Conservation (phyloP, 192 early-diverging fungal genomes). For the Rhizophagus sp. region DNA sequence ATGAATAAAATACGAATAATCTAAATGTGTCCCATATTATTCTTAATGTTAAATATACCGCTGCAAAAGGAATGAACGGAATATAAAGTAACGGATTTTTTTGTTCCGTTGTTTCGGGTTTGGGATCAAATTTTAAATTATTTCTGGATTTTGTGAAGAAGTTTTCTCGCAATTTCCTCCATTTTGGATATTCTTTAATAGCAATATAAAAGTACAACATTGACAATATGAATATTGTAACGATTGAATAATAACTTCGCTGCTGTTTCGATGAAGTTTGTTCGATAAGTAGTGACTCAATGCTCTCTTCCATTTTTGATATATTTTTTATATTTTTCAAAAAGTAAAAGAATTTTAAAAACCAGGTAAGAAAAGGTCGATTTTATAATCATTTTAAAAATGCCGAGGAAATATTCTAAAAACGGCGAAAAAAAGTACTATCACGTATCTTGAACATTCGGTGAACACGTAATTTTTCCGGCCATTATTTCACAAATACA, state of each 20-base stretch:
- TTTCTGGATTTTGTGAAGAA: background rate
- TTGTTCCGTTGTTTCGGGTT: background rate
- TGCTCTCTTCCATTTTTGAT: background rate
- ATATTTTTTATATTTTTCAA: background rate
- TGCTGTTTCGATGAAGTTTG: background rate
- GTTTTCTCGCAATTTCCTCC: background rate
- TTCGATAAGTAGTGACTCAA: background rate
- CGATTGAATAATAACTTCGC: background rate
- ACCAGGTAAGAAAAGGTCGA: too few species aligned
- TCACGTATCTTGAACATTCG: too few species aligned
- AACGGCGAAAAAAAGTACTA: too few species aligned
- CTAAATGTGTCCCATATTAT: conserved; percentile 10
- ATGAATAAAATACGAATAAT: conserved; percentile 31
- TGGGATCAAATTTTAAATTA: background rate
- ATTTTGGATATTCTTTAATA: conserved; percentile 17
- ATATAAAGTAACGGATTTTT: conserved; percentile 9
- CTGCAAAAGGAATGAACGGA: conserved; percentile 22
- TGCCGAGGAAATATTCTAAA: too few species aligned
- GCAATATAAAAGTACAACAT: conserved; percentile 23
- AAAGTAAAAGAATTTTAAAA: background rate
- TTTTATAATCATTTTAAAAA: too few species aligned
- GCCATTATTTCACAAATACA: too few species aligned
- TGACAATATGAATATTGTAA: background rate
- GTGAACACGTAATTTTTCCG: too few species aligned
- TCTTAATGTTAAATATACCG: conserved; percentile 13